These are phyloP conservation scores for Claviceps sp. DNA, from an alignment of 2,329 filamentous ascomycete species.

Conservation along the genomic window DNA sequence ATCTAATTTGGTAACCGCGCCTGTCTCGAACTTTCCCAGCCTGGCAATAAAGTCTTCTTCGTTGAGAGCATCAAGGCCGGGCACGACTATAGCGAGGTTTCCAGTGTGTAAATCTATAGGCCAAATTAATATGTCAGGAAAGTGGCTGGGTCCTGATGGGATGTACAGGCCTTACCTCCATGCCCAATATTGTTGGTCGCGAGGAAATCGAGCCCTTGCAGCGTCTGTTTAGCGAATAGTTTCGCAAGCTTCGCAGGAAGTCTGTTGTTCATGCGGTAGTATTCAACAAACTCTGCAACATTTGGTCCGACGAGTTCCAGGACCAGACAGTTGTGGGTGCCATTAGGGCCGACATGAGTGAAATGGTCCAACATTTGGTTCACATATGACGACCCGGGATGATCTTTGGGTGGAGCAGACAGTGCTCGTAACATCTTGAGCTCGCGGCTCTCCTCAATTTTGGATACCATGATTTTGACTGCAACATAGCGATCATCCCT, in stretches of 20 bases:
- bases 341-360: neutral
- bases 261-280: neutral
- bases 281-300: neutral
- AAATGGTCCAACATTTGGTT: neutral
- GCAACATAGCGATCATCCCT: neutral
- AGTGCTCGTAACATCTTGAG: neutral
- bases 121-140: neutral
- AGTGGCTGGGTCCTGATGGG: neutral
- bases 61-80: neutral
- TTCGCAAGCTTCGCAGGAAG: neutral
- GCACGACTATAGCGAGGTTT: neutral
- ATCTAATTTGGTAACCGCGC: neutral
- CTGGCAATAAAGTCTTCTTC: too few species aligned
- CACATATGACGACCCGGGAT: neutral
- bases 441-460: neutral
- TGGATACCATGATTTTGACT: neutral
- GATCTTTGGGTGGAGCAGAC: neutral
- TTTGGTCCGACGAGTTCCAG: neutral
- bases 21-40: neutral
- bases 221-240: neutral
- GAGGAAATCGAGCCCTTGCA: neutral
- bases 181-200: neutral
- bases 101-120: neutral
- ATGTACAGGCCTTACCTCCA: neutral
- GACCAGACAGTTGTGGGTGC: neutral